A percentile compares a stretch with the other conserved stretches of the same genome.
phyloP scores from a whole-genome alignment of 2,329 filamentous ascomycete genomes.

The Basipetospora chlamydospora region DNA sequence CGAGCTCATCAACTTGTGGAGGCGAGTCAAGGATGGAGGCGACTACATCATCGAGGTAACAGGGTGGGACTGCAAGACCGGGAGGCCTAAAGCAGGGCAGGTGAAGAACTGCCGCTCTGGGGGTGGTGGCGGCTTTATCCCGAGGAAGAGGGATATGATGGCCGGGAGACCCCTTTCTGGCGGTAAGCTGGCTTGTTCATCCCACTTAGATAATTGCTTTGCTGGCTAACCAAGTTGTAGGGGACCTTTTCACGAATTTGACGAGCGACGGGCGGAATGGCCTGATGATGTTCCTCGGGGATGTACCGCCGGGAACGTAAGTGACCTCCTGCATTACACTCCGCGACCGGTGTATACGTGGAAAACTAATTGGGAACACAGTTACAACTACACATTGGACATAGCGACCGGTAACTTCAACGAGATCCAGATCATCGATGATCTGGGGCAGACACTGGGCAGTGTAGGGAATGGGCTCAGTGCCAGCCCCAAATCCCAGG shows the following conservation, averaged over 20 bases:
- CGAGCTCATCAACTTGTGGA: neutral
- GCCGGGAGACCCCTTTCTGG: neutral
- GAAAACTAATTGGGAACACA: neutral
- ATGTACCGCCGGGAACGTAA: neutral
- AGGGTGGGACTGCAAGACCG: neutral
- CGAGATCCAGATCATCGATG: neutral
- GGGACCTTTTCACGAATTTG: neutral
- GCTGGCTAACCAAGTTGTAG: neutral
- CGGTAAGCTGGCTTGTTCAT: neutral
- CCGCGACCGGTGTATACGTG: too few relatives aligned
- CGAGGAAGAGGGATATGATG: neutral
- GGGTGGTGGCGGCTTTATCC: too few relatives aligned
- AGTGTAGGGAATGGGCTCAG: neutral
- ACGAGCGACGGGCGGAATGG: neutral
- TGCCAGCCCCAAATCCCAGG: neutral
- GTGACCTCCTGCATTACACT: too few relatives aligned
- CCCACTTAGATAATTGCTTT: neutral
- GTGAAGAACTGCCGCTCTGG: too few relatives aligned
- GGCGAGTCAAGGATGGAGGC: neutral
- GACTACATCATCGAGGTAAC: slow-evolving; percentile 1
- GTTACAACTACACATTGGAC: neutral
- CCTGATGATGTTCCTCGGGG: neutral
- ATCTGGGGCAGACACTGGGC: neutral
- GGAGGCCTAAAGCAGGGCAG: neutral
- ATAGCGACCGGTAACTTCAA: neutral